Evolutionary conservation across 257 asterid genomes (phyloP), one percentile per base, ranked within the genome.

Genomic region (Anisodus tanguticus): DNA sequence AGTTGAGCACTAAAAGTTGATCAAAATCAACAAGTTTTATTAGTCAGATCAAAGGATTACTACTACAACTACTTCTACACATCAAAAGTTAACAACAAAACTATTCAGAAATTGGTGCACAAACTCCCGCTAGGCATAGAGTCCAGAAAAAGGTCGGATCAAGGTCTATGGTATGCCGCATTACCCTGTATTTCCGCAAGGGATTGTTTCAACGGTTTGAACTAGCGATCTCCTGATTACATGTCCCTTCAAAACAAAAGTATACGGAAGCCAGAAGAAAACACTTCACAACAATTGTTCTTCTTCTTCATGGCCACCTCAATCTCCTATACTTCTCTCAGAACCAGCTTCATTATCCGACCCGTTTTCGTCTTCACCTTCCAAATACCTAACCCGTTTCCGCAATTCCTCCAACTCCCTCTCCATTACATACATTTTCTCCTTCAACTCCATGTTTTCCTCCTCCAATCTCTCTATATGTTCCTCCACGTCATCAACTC

Each of bases 391-490:
- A 88, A 91, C 19, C 85, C 87, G 84, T 84, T 88, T 89, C 74
- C 91, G 88, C 85, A 91, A 80, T 55, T 88, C 91, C 66, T 84
- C 85, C 57, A 91, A 49, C 86, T 90, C 95, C 60, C 87, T 88
- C 86, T 90, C 92, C 90, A 91, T 86, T 74, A 87, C 63, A 78
- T 84, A 89, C 87, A 90, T 37, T 85, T 88, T 87, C 78, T 91
- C 93, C 86, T 90, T 91, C 89, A 91, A 85, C 81, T 86, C 86
- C 90, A 87, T 57, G 49, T 91, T 90, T 77, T 90, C 95, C 67
- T 90, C 93, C 70, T 91, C 93, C 79, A 91, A 55, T 9, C 86
- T 90, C 49, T 87, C 93, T 45, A 91, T 88, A 77, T 91, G 94
- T 8, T 83, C 84, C 39, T 89, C 93, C 63, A 86, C 89, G 58